phyloP scores from a whole-genome alignment of 2,329 filamentous ascomycete species.

The Coniochaeta sp. region DNA sequence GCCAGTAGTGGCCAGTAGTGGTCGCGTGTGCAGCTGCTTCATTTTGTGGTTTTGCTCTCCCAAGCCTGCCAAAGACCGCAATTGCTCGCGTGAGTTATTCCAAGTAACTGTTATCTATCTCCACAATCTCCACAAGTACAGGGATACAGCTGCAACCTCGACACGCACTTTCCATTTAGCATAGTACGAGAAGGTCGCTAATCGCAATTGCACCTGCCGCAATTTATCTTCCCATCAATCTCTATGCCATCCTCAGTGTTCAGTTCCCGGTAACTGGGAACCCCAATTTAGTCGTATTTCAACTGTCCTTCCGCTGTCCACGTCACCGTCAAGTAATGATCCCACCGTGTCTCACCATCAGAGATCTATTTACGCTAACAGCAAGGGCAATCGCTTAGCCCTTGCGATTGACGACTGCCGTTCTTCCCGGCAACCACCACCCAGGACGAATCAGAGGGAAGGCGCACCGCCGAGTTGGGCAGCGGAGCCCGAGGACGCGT shows the following conservation, averaged over 20 bases:
- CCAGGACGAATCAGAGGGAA: neutral
- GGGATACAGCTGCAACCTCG: neutral
- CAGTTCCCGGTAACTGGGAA: neutral
- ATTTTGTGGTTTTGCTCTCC: neutral
- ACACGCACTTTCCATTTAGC: neutral
- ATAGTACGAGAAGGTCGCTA: neutral
- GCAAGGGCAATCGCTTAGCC: neutral
- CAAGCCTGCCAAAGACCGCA: neutral
- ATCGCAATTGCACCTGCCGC: neutral
- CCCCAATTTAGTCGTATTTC: neutral
- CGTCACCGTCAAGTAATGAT: neutral
- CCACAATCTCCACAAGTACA: neutral
- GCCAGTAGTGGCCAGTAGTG: neutral
- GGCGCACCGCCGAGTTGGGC: neutral
- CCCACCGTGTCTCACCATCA: neutral
- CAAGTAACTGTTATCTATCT: neutral
- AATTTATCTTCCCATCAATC: neutral
- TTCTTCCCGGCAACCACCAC: neutral
- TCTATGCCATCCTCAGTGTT: neutral
- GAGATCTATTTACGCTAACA: neutral
- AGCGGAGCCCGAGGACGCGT: neutral
- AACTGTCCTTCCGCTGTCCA: neutral
- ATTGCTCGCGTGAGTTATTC: neutral
- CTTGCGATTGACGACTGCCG: neutral
- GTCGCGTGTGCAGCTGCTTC: neutral